phyloP scores from a whole-genome alignment of 805 yeast genomes.

The Candida ficus region DNA sequence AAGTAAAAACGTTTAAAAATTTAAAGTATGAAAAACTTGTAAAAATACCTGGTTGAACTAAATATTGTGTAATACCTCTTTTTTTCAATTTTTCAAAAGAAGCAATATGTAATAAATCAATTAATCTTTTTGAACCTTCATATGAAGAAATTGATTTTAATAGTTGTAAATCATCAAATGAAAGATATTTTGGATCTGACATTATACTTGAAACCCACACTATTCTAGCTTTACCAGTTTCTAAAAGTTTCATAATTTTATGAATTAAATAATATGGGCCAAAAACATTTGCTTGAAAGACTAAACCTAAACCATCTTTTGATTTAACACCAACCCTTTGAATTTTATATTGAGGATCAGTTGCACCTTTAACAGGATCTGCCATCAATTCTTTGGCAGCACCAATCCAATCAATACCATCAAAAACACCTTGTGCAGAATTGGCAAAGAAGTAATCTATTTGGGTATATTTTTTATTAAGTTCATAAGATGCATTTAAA shows the following conservation, averaged over 20 bases:
- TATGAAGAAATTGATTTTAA: slow-evolving; percentile 62
- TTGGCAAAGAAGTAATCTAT: slow-evolving; percentile 80
- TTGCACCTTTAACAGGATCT: slow-evolving; percentile 77
- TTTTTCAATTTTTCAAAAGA: slow-evolving; percentile 48
- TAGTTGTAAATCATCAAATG: slow-evolving; percentile 72
- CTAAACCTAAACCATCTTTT: slow-evolving; percentile 74
- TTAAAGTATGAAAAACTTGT: slow-evolving; percentile 75
- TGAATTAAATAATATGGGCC: slow-evolving; percentile 87
- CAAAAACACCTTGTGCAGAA: slow-evolving; percentile 86
- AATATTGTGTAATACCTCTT: slow-evolving; percentile 61
- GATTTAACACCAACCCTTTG: slow-evolving; percentile 77
- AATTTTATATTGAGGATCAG: slow-evolving; percentile 79
- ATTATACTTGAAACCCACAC: slow-evolving; percentile 86
- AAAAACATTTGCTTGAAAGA: slow-evolving; percentile 94
- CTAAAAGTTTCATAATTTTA: slow-evolving; percentile 51
- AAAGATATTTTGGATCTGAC: slow-evolving; percentile 69
- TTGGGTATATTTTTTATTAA: slow-evolving; percentile 55
- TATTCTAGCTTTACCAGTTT: slow-evolving; percentile 53
- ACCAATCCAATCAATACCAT: slow-evolving; percentile 80
- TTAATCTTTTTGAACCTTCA: slow-evolving; percentile 86
- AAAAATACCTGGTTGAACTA: slow-evolving; percentile 93
- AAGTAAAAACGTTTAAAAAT: slow-evolving; percentile 72
- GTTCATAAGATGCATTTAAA: slow-evolving; percentile 65
- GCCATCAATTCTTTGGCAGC: slow-evolving; percentile 64
- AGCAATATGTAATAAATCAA: slow-evolving; percentile 78